phyloP scores from a whole-genome alignment of 768 basidiomycete genomes.

The Neoboletus magnificus region DNA sequence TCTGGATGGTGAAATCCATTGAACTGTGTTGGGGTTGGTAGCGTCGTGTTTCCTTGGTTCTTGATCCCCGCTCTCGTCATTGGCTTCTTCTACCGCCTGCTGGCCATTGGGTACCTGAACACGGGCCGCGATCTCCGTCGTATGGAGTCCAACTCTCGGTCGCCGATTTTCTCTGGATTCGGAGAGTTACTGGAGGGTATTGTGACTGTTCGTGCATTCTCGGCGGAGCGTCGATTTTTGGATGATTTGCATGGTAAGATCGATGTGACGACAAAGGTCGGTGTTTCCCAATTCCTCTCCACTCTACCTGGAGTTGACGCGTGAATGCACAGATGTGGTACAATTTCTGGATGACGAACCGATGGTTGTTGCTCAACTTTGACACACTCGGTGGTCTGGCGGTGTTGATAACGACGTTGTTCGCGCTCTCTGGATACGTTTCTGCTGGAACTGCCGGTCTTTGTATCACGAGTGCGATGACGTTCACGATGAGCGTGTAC shows the following conservation, averaged over 20 bases:
- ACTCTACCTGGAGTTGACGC: background rate
- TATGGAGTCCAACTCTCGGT: conserved; percentile 87
- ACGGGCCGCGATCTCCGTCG: conserved; percentile 82
- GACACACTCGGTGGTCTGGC: conserved; percentile 72
- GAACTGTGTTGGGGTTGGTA: conserved; percentile 13
- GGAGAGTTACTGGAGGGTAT: conserved; percentile 83
- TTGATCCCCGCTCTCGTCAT: conserved; percentile 72
- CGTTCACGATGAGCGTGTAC: conserved; percentile 51
- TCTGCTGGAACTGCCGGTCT: conserved; percentile 62
- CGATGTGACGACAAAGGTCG: conserved; percentile 73
- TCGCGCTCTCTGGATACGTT: conserved; percentile 64
- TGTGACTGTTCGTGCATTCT: conserved; percentile 91
- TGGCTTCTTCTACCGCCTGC: conserved; percentile 65
- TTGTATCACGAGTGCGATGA: conserved; percentile 74
- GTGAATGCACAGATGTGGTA: conserved; percentile 62
- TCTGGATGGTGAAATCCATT: conserved; percentile 7
- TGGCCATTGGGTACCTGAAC: conserved; percentile 71
- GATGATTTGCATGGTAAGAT: conserved; percentile 70
- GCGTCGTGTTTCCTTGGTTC: conserved; percentile 79
- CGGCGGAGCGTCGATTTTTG: conserved; percentile 75
- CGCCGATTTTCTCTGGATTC: conserved; percentile 82
- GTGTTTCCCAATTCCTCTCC: background rate
- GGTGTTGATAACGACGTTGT: conserved; percentile 71
- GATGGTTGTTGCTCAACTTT: conserved; percentile 83
- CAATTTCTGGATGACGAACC: conserved; percentile 84